Base-by-base conservation (phyloP, 2,329 filamentous ascomycete species). In the Curvularia lunata region DNA sequence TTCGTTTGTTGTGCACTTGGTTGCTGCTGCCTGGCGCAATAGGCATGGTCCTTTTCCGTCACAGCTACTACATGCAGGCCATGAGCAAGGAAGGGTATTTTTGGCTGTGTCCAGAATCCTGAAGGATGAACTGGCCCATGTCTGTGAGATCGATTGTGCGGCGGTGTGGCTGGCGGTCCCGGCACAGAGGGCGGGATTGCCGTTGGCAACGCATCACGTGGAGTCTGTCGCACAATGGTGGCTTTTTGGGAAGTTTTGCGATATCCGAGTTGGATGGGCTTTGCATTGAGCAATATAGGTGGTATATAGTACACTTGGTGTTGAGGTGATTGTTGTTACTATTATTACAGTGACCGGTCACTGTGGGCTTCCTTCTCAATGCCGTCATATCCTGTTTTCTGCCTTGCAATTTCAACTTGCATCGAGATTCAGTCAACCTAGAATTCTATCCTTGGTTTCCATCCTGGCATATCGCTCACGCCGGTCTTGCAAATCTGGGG, bases 111-210 rank as follows among this genome's bases (percentile, higher is more conserved):
- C 13, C n/a, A n/a, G 8, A 13, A 51, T 51, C 40, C 48, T 43
- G 27, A 28, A 51, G 48, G 48, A 46, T 21, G n/a, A 19, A 16
- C 18, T 18, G n/a, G 9, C 12, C 32, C 32, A 34, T 34, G 18
- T 21, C 34, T 42, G 4, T 30, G n/a, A 19, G 43, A 46, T 46
- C 27, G 43, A 30, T 46, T 46, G 10, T 46, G 43, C 43, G 9
- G 27, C 43, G n/a, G 25, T 32, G 43, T 30, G 43, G 43, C 43
- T 30, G 43, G 43, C 43, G 23, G 42, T 46, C 43, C 43, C 43
- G 43, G 18, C n/a, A 30, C 43, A 32, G 18, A 46, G 43, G 43
- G 21, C 40, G 13, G 10, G 21, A 25, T 42, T 42, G 40, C 40
- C 40, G 40, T 42, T 42, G 7, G 4, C 16, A 42, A 4, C 23